A percentile compares a stretch with the other conserved stretches of the same genome.
Evolutionary conservation across 2,329 filamentous ascomycete genomes (phyloP).

Genomic region (Pseudogymnoascus sp.): DNA sequence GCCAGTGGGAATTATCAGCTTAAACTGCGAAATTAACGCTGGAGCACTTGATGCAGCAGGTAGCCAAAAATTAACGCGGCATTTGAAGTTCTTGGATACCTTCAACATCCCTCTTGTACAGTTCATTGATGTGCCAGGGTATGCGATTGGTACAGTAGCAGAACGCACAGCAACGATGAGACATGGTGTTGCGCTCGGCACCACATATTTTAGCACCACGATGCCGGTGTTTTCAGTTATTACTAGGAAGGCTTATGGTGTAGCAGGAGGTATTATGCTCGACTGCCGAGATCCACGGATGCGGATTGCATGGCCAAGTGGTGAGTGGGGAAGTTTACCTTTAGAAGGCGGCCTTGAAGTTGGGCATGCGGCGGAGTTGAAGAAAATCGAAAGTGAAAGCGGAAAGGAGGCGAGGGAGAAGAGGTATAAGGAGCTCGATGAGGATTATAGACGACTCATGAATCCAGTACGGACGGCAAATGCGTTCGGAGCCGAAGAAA

Average conservation of each 20-base stretch:
- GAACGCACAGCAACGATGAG: slow-evolving; percentile 58
- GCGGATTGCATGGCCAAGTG: slow-evolving; percentile 55
- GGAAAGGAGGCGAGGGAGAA: slow-evolving; percentile 35
- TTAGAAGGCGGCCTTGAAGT: slow-evolving; percentile 59
- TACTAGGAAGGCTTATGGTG: slow-evolving; percentile 52
- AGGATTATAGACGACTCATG: slow-evolving; percentile 53
- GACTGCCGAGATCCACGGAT: slow-evolving; percentile 52
- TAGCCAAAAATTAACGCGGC: slow-evolving; percentile 51
- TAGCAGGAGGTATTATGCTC: slow-evolving; percentile 57
- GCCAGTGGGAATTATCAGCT: slow-evolving; percentile 50
- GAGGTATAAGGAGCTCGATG: slow-evolving; percentile 46
- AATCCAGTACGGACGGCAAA: slow-evolving; percentile 58
- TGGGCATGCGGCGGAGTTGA: slow-evolving; percentile 51
- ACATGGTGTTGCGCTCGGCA: slow-evolving; percentile 52
- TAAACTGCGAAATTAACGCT: slow-evolving; percentile 54
- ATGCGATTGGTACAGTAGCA: slow-evolving; percentile 55
- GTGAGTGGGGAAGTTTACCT: slow-evolving; percentile 54
- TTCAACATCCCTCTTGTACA: slow-evolving; percentile 58
- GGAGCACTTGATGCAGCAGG: slow-evolving; percentile 54
- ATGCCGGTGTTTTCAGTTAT: slow-evolving; percentile 56
- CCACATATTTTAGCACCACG: slow-evolving; percentile 54
- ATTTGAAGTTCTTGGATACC: slow-evolving; percentile 56
- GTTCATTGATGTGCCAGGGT: slow-evolving; percentile 55
- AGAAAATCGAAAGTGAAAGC: slow-evolving; percentile 43
- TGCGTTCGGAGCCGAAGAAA: slow-evolving; percentile 56